phyloP scores from a whole-genome alignment of 768 basidiomycete species.

The Cyathus striatus region DNA sequence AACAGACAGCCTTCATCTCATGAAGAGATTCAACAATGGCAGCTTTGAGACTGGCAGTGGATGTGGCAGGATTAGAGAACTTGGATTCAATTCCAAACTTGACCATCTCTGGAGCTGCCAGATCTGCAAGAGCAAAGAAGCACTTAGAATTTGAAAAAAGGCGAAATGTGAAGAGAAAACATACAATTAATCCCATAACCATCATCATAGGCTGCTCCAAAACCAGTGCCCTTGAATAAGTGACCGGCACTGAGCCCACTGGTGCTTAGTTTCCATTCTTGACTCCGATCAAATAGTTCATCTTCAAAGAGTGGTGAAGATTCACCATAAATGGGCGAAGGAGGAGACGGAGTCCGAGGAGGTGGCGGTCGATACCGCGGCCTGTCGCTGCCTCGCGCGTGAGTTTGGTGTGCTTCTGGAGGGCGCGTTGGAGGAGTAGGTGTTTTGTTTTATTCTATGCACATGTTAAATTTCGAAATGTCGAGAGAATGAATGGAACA shows the following conservation, averaged over 20 bases:
- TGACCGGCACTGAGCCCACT: conserved; percentile 85
- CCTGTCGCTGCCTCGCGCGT: conserved; percentile 79
- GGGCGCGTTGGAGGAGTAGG: conserved; percentile 57
- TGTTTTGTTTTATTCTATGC: conserved; percentile 31
- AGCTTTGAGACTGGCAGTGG: conserved; percentile 62
- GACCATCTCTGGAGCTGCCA: conserved; percentile 70
- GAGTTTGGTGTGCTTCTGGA: conserved; percentile 63
- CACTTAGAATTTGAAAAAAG: neutral
- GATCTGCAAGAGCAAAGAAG: conserved; percentile 43
- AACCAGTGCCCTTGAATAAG: conserved; percentile 87
- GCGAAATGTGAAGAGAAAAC: neutral
- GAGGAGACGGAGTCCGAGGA: conserved; percentile 77
- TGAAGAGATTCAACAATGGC: conserved; percentile 56
- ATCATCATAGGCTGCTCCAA: conserved; percentile 76
- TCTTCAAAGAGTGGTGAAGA: conserved; percentile 69
- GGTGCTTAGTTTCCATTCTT: conserved; percentile 85
- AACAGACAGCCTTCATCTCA: conserved; percentile 64
- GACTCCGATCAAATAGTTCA: conserved; percentile 64
- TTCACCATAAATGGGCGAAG: conserved; percentile 52
- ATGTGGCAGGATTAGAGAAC: conserved; percentile 59
- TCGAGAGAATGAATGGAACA: conserved; percentile 10
- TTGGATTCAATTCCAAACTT: conserved; percentile 97
- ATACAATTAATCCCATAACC: conserved; percentile 94
- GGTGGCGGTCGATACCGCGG: conserved; percentile 83
- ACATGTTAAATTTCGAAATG: no score